Percentiles rank a stretch among this genome's conserved stretches.
phyloP scores from a whole-genome alignment of 805 yeast species.

The Wickerhamomyces chambardii region DNA sequence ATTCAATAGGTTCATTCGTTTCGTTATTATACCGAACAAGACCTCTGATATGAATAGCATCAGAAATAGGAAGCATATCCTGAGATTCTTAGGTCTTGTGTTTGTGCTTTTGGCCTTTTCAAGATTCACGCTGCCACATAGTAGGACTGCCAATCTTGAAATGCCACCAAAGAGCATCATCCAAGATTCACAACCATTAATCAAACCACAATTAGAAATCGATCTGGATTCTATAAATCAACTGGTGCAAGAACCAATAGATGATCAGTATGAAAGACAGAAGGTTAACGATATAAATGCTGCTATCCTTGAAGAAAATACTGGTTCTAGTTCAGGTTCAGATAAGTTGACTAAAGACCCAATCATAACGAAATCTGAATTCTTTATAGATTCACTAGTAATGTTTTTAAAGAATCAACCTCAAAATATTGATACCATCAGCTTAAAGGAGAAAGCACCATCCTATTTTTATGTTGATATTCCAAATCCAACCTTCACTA shows the following conservation, averaged over 20 bases:
- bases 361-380: background rate
- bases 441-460: conserved; percentile 14
- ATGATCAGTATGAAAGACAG: no score
- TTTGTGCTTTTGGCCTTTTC: background rate
- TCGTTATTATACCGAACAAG: no score
- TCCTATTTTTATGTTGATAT: conserved; percentile 17
- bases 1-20: no score
- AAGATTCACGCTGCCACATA: background rate
- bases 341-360: background rate
- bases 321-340: background rate
- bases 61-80: background rate
- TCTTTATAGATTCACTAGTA: conserved; percentile 11
- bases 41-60: no score
- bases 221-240: no score
- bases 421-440: conserved; percentile 7
- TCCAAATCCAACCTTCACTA: conserved; percentile 17
- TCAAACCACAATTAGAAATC: no score
- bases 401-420: conserved; percentile 15
- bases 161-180: no score
- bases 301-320: no score
- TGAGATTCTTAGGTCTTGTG: background rate
- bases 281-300: no score
- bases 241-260: no score
- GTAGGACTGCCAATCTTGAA: background rate
- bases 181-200: no score